Evolutionary conservation across 2,329 filamentous ascomycete species (phyloP).

Genomic region (Phialophora tarda): DNA sequence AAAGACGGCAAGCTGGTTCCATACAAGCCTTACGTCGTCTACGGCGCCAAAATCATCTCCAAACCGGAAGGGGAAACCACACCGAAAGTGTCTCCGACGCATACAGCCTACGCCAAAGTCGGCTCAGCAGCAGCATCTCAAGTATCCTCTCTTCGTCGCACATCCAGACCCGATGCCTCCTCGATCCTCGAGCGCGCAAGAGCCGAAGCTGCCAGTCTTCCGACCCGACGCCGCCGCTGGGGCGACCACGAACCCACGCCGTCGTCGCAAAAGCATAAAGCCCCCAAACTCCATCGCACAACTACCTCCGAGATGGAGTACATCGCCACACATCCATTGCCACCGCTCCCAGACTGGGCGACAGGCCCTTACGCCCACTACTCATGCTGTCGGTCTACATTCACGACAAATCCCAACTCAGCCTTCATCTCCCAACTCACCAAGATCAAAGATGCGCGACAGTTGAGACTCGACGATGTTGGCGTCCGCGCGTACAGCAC

Average conservation of each 20-base stretch:
- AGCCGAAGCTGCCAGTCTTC: conserved; percentile 49
- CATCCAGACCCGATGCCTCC: conserved; percentile 9
- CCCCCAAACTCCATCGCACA: conserved; percentile 63
- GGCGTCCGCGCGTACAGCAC: conserved; percentile 86
- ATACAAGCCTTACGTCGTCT: conserved; percentile 57
- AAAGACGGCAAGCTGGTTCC: conserved; percentile 52
- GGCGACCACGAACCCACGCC: conserved; percentile 35
- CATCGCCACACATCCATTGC: conserved; percentile 50
- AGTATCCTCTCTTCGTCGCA: conserved; percentile 7
- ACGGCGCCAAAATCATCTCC: conserved; percentile 54
- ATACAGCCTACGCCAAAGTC: conserved; percentile 29
- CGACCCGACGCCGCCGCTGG: conserved; percentile 37
- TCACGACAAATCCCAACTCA: conserved; percentile 71
- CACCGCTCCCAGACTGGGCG: conserved; percentile 73
- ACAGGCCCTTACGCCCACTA: conserved; percentile 65
- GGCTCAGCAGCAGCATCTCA: conserved; percentile 10
- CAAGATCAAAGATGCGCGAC: conserved; percentile 73
- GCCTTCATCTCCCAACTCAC: conserved; percentile 75
- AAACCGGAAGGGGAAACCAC: conserved; percentile 42
- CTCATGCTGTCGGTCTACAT: conserved; percentile 80
- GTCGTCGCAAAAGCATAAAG: conserved; percentile 40
- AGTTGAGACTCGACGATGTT: conserved; percentile 74
- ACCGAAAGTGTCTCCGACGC: conserved; percentile 17
- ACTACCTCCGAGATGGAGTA: conserved; percentile 79
- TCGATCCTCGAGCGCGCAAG: conserved; percentile 61